Conservation (phyloP, 192 early-diverging fungal genomes). For the Cladochytrium replicatum region DNA sequence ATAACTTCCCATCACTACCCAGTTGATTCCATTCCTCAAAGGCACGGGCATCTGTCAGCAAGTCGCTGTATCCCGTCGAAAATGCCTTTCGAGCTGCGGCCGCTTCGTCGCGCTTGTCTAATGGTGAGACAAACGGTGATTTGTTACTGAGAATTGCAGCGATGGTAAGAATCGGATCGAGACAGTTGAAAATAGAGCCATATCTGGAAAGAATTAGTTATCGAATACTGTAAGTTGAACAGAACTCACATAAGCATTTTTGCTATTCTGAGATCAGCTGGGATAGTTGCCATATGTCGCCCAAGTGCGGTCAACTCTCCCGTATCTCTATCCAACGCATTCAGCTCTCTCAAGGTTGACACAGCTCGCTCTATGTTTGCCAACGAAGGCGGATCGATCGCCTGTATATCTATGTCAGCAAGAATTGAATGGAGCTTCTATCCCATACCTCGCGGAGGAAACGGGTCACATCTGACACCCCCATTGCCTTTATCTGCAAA, state of each 20-base stretch:
- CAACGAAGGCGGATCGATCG: slow-evolving; percentile 24
- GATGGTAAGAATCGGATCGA: slow-evolving; percentile 33
- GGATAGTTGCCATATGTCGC: slow-evolving; percentile 26
- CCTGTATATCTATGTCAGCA: background rate
- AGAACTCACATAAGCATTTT: slow-evolving; percentile 33
- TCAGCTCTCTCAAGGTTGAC: slow-evolving; percentile 17
- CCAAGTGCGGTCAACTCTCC: slow-evolving; percentile 27
- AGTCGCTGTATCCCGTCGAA: slow-evolving; percentile 46
- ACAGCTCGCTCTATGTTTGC: slow-evolving; percentile 22
- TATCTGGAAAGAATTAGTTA: slow-evolving; percentile 4
- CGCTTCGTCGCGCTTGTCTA: slow-evolving; percentile 46
- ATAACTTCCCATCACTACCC: slow-evolving; percentile 17
- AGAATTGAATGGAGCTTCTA: background rate
- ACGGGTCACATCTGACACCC: slow-evolving; percentile 9
- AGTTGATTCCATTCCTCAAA: slow-evolving; percentile 34
- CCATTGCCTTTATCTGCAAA: slow-evolving; percentile 49
- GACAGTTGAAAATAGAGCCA: slow-evolving; percentile 34
- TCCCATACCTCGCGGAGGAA: slow-evolving; percentile 27
- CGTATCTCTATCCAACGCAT: slow-evolving; percentile 16
- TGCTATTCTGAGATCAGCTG: slow-evolving; percentile 31
- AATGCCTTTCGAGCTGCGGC: slow-evolving; percentile 31
- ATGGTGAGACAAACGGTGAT: slow-evolving; percentile 40
- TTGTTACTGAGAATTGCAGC: slow-evolving; percentile 38
- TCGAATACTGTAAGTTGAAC: background rate
- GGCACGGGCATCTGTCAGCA: slow-evolving; percentile 50